These are phyloP conservation scores for Metrosideros polymorpha DNA, from an alignment of 441 rosid genomes.

Conservation along the genomic window DNA sequence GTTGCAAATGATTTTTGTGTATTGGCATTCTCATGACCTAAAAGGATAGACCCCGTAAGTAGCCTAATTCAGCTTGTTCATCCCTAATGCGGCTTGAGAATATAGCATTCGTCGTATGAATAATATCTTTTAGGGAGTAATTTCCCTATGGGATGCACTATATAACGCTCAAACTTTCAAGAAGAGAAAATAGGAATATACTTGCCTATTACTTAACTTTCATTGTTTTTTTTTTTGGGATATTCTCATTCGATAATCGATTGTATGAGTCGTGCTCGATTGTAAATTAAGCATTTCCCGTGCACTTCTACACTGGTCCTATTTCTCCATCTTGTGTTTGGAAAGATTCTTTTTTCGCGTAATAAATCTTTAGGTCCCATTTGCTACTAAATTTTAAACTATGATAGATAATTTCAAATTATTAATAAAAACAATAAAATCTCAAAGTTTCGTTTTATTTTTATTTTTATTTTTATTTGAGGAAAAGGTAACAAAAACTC, in stretches of 20 bases:
- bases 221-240: fast-evolving
- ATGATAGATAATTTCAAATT: neutral
- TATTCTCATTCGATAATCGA: neutral
- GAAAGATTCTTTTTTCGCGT: neutral
- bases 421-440: neutral
- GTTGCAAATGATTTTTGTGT: neutral
- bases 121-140: fast-evolving
- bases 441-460: neutral
- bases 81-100: neutral
- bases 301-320: neutral
- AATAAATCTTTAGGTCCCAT: neutral
- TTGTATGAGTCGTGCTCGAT: neutral
- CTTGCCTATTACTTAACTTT: neutral
- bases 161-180: fast-evolving
- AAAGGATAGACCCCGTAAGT: neutral
- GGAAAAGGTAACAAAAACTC: too few relatives aligned
- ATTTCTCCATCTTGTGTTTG: neutral
- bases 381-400: neutral
- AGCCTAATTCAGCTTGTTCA: neutral
- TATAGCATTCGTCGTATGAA: neutral
- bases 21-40: too few relatives aligned
- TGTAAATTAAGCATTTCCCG: too few relatives aligned
- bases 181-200: neutral
- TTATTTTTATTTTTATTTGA: neutral
- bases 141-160: neutral